Conservation (phyloP, 202 grass and related monocot genomes). For the Eragrostis tef region DNA sequence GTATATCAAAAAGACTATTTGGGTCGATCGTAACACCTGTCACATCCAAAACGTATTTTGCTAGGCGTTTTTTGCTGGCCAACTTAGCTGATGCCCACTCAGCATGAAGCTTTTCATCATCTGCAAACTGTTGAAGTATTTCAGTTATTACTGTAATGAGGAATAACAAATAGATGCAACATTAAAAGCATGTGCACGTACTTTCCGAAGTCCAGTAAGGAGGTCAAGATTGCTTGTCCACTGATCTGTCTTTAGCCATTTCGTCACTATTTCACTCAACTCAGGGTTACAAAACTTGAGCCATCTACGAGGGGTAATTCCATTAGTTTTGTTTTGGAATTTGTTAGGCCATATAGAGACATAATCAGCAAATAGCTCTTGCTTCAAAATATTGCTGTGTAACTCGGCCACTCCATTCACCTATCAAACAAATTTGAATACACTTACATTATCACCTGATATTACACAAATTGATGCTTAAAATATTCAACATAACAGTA, state of each 20-base stretch:
- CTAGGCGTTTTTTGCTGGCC: slow-evolving; percentile 79
- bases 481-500: slow-evolving; percentile 25
- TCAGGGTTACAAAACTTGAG: slow-evolving; percentile 91
- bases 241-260: slow-evolving; percentile 95
- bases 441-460: slow-evolving; percentile 29
- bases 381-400: slow-evolving; percentile 96
- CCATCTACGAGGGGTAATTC: slow-evolving; percentile 92
- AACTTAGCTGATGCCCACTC: slow-evolving; percentile 96
- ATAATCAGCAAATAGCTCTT: slow-evolving; percentile 90
- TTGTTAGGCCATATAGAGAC: slow-evolving; percentile 89
- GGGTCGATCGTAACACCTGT: slow-evolving; percentile 89
- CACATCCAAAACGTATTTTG: slow-evolving; percentile 79
- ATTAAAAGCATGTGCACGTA: slow-evolving; percentile 57
- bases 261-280: slow-evolving; percentile 88
- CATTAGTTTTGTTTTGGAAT: slow-evolving; percentile 99
- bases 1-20: slow-evolving; percentile 90
- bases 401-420: slow-evolving; percentile 99
- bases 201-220: slow-evolving; percentile 83
- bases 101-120: slow-evolving; percentile 85
- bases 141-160: slow-evolving; percentile 39
- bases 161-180: slow-evolving; percentile 31
- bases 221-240: slow-evolving; percentile 98
- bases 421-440: slow-evolving; percentile 53
- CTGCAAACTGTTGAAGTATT: slow-evolving; percentile 72
- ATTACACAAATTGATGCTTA: slow-evolving; percentile 37